Conservation (phyloP, 768 basidiomycete genomes). For the Suillus americanus region DNA sequence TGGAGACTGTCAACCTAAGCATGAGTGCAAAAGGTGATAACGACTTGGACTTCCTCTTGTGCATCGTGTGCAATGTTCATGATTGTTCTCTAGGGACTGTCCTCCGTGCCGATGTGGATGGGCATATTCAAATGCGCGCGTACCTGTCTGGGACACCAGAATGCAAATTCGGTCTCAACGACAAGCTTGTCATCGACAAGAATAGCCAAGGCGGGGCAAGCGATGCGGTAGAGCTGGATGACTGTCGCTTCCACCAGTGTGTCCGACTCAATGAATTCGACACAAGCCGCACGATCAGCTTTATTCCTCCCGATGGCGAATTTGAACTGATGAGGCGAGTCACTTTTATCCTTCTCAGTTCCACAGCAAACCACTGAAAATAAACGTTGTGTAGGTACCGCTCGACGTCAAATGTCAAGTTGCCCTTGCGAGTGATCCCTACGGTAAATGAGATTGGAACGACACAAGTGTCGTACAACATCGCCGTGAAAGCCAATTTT, state of each 20-base stretch:
- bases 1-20: conserved; percentile 92
- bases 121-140: conserved; percentile 97
- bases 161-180: conserved; percentile 98
- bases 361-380: conserved; percentile 1
- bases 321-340: conserved; percentile 95
- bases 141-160: conserved; percentile 97
- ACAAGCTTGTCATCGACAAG: conserved; percentile 97
- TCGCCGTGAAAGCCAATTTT: conserved; percentile 88
- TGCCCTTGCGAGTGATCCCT: conserved; percentile 86
- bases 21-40: conserved; percentile 89
- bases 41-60: not conserved
- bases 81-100: conserved; percentile 59
- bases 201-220: conserved; percentile 47
- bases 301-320: conserved; percentile 97
- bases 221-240: conserved; percentile 93
- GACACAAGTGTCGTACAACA: conserved; percentile 84
- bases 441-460: conserved; percentile 94
- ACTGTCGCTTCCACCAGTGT: conserved; percentile 99
- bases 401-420: conserved; percentile 92
- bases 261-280: conserved; percentile 95
- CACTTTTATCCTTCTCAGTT: not conserved
- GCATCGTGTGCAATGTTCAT: conserved; percentile 2
- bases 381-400: conserved; percentile 66
- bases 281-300: conserved; percentile 89
- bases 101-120: conserved; percentile 95